Conservation (phyloP, 2,329 filamentous ascomycete genomes). For the Colletotrichum eleusines region DNA sequence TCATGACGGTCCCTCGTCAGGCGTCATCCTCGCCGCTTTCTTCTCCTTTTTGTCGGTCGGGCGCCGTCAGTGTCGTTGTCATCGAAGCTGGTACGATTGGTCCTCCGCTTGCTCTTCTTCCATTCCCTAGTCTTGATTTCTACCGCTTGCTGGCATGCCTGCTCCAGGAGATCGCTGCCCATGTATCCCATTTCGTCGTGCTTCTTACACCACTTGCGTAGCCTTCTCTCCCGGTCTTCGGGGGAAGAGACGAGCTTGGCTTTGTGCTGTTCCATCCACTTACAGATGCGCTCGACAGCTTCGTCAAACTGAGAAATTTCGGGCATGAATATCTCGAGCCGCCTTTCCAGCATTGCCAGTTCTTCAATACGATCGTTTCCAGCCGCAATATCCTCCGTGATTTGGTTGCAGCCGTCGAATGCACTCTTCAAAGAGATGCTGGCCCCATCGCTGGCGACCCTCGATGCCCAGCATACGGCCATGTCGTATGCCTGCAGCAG, state of each 20-base stretch:
- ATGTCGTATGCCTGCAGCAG: slow-evolving; percentile 20
- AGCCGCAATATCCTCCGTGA: neutral
- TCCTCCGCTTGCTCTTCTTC: neutral
- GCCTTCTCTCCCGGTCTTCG: neutral
- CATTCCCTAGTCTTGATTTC: neutral
- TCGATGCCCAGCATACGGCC: slow-evolving; percentile 12
- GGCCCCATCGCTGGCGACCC: neutral
- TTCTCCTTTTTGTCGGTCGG: neutral
- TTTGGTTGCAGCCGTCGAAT: slow-evolving; percentile 2
- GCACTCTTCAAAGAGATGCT: slow-evolving; percentile 2
- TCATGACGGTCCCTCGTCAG: neutral
- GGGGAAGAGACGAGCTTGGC: neutral
- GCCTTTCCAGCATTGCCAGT: neutral
- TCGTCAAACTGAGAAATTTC: neutral
- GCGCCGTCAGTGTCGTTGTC: neutral
- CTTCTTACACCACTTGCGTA: slow-evolving; percentile 5
- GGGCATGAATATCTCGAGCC: neutral
- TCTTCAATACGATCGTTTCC: neutral
- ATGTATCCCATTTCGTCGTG: neutral
- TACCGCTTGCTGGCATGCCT: neutral
- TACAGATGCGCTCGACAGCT: neutral
- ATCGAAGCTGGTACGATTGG: neutral
- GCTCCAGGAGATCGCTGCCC: neutral
- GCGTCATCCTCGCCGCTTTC: neutral
- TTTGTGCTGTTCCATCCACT: slow-evolving; percentile 2